Conservation (phyloP, 768 basidiomycete genomes). For the Hygrophorus russula region DNA sequence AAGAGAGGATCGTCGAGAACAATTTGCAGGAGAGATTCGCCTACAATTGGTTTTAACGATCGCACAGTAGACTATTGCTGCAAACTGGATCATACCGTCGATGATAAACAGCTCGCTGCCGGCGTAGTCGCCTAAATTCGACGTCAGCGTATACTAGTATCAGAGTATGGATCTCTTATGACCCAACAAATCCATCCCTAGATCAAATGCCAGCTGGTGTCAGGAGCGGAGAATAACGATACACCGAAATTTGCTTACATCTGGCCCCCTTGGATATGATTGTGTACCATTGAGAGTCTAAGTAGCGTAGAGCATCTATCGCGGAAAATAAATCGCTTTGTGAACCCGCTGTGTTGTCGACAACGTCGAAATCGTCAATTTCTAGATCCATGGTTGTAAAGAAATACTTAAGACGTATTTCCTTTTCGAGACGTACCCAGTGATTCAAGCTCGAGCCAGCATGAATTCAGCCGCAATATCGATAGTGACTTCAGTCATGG, state of each 20-base stretch:
- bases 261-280: constrained; percentile 16
- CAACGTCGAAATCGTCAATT: constrained; percentile 1
- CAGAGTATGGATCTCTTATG: no score
- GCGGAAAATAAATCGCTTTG: neutral
- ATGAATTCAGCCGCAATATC: no score
- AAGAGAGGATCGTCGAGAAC: constrained; percentile 54
- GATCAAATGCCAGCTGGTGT: no score
- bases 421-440: neutral
- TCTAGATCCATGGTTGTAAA: constrained; percentile 4
- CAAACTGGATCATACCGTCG: constrained; percentile 33
- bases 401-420: neutral
- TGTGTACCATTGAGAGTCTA: neutral
- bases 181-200: constrained; percentile 42
- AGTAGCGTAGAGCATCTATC: neutral
- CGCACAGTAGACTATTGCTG: neutral
- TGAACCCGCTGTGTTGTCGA: neutral
- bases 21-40: constrained; percentile 48
- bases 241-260: constrained; percentile 13
- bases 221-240: no score
- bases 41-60: constrained; percentile 18
- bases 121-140: constrained; percentile 49
- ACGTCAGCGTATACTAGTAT: no score
- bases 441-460: no score
- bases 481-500: no score
- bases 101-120: constrained; percentile 56